Evolutionary conservation across 352 stramenopile genomes (phyloP), one percentile per base, ranked within the genome.

Genomic region (Bremia lactucae): DNA sequence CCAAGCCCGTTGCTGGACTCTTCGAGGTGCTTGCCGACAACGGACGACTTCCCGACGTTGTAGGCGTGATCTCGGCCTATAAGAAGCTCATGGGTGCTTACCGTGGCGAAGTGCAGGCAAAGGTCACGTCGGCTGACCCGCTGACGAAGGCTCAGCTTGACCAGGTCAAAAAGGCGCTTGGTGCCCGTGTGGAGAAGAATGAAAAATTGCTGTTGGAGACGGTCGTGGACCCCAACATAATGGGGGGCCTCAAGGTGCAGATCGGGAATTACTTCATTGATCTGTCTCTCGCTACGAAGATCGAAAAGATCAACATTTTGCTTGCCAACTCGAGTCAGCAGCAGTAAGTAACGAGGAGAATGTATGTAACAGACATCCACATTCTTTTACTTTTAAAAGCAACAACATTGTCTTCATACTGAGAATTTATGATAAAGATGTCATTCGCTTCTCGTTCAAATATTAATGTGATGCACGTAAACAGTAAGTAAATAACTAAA

Each of bases 211-310:
- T 96, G 44, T 68, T 97, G 34, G 80, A 88, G 46, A 88, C 77
- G 21, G 72, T 95, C 34, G 87, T 97, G 22, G 87, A 98, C 79
- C 87, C 92, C 10, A 76, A 81, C 49, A 97, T 98, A 61, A 62
- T 98, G 49, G 94, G 94, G 24, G 94, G 94, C 52, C 80, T 98
- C 46, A 96, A 97, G 74, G 89, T 98, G 52, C 90, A 97, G 73
- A 97, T 97, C 68, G 94, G 91, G 55, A 96, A 97, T 73, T 94
- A 96, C 76, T 98, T 98, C 70, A 95, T 98, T 58, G 94, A 98
- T 72, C 64, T 98, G 57, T 97, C 87, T 58, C 77, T 97, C 37
- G 80, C 82, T 36, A 96, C 80, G 51, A 92, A 95, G 71, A 97
- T 98, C 68, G 90, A 97, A 57, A 94, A 96, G 75, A 90, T 94